Percentiles rank a stretch among this genome's conserved stretches.
phyloP scores from a whole-genome alignment of 2,329 filamentous ascomycete species.

The Alternaria novae-zelandiae region DNA sequence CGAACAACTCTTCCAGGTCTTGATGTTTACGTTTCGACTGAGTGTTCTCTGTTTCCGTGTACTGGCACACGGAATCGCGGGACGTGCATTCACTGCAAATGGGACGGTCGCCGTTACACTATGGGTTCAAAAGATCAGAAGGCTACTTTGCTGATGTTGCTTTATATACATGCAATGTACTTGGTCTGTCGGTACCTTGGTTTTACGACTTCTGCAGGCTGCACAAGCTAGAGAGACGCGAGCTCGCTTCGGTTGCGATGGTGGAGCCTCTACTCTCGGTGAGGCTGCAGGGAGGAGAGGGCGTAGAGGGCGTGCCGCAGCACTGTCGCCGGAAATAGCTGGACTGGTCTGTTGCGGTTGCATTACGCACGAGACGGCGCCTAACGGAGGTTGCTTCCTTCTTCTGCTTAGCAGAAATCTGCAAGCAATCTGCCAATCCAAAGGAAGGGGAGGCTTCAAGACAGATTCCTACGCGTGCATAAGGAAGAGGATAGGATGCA shows the following conservation, averaged over 20 bases:
- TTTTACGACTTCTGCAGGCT: conserved; percentile 26
- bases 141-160: not conserved
- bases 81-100: conserved; percentile 22
- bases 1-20: conserved; percentile 20
- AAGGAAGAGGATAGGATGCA: not conserved
- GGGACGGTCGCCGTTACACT: conserved; percentile 26
- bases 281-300: conserved; percentile 19
- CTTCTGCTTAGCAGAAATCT: not conserved
- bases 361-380: conserved; percentile 1
- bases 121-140: not conserved
- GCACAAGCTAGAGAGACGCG: conserved; percentile 24
- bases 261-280: conserved; percentile 6
- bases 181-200: conserved; percentile 16
- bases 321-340: conserved; percentile 5
- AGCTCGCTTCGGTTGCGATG: conserved; percentile 14
- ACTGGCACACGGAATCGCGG: conserved; percentile 19
- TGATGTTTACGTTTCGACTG: conserved; percentile 21
- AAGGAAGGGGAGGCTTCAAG: not conserved
- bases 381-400: not conserved
- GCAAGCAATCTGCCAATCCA: not conserved
- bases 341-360: not conserved
- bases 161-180: not conserved
- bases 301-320: conserved; percentile 12
- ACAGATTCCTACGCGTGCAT: not conserved
- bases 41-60: conserved; percentile 21